These are phyloP conservation scores for Saturnispora bothae DNA, from an alignment of 805 yeast species.

Conservation along the genomic window DNA sequence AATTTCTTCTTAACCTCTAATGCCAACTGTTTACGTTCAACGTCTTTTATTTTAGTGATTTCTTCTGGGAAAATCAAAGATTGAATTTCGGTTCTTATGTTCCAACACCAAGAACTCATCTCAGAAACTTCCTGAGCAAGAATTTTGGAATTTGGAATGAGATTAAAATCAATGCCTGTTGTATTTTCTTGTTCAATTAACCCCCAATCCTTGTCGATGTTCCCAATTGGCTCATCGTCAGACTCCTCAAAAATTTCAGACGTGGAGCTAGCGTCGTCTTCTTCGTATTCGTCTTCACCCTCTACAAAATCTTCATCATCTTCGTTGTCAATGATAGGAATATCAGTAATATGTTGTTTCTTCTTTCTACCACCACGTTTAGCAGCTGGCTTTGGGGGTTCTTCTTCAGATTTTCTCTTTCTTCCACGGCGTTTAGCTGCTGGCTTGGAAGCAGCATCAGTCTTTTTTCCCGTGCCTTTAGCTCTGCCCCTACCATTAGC, in stretches of 20 bases:
- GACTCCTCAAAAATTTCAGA: slow-evolving; percentile 1
- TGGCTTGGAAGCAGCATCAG: slow-evolving; percentile 11
- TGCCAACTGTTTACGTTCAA: slow-evolving; percentile 3
- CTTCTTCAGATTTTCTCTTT: slow-evolving; percentile 12
- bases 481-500: slow-evolving; percentile 3
- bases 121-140: slow-evolving; percentile 17
- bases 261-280: too few species aligned
- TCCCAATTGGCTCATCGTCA: slow-evolving; percentile 11
- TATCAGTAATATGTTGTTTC: slow-evolving; percentile 7
- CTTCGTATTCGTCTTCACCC: slow-evolving; percentile 8
- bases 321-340: slow-evolving; percentile 5
- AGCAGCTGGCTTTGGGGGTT: slow-evolving; percentile 5
- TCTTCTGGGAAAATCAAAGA: slow-evolving; percentile 15
- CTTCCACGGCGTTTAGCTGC: slow-evolving; percentile 15
- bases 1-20: slow-evolving; percentile 2
- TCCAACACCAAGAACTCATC: slow-evolving; percentile 15
- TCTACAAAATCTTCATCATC: slow-evolving; percentile 10
- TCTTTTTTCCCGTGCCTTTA: neutral
- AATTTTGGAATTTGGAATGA: slow-evolving; percentile 15
- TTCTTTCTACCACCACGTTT: slow-evolving; percentile 9
- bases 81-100: slow-evolving; percentile 21
- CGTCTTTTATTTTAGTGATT: slow-evolving; percentile 4
- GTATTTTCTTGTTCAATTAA: slow-evolving; percentile 13
- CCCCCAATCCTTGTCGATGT: slow-evolving; percentile 23
- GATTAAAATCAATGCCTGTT: slow-evolving; percentile 10